Base-by-base conservation (phyloP, 495 filamentous ascomycete genomes). In the Astrothelium macrocarpum region DNA sequence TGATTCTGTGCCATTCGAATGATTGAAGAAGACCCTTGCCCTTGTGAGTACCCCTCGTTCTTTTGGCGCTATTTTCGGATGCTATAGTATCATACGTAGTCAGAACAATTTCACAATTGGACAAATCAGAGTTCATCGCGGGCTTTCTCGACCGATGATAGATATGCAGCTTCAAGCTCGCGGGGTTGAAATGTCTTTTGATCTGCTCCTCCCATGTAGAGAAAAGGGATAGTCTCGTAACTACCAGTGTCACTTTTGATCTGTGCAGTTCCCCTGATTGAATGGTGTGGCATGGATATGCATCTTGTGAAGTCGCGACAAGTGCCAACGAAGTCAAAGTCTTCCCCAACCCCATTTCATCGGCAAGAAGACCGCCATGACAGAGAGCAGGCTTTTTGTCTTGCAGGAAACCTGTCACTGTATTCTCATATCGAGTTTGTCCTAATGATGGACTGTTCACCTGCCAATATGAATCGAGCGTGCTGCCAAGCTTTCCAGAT, bases 301-400 rank as follows among this genome's bases (percentile, higher is more conserved):
- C 3, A 49, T 49, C 43, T 3, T 14, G 43, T 10, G 43, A 10
- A 0, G 89, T 84, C 72, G 96, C 91, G 43, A 97, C 82, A 45
- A 97, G 77, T 75, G 89, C 92, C 29, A 97, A 80, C 90, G 96
- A 96, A 71, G 96, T 90, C 62, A 97, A 96, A 0, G 91, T 96
- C 73, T 97, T 96, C 16, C 92, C 91, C n/a, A 96, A 77, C 32
- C 85, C 86, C 77, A 79, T 79, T 71, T 81, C 72, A 49, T 49
- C 43, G 3, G 43, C 43, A n/a, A 49, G 43, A 3, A 49, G 43
- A 3, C 43, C 43, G 43, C 43, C 43, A 49, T 14, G 43, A 20
- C 43, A 49, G n/a, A 49, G 18, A 10, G 7, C 11, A 49, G 43
- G 43, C 18, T 49, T 49, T 3, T 3, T 49, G 43, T 10, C 3